phyloP scores from a whole-genome alignment of 2,329 filamentous ascomycete species.

The Didymella pomorum region DNA sequence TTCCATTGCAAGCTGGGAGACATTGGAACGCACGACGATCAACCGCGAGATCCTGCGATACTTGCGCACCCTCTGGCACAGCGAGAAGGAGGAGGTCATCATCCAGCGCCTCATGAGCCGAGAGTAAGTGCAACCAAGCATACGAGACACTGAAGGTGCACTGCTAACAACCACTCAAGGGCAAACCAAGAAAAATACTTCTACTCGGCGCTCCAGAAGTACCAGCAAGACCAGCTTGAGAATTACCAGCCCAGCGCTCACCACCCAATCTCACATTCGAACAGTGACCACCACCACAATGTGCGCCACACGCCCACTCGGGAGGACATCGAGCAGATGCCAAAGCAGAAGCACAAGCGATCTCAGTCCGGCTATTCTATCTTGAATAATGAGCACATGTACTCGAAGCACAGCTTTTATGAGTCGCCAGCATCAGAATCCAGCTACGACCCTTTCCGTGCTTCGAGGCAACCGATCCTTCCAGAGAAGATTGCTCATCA shows the following conservation, averaged over 20 bases:
- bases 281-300: slow-evolving; percentile 80
- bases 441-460: slow-evolving; percentile 86
- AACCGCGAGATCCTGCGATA: slow-evolving; percentile 85
- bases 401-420: slow-evolving; percentile 58
- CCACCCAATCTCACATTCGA: slow-evolving; percentile 74
- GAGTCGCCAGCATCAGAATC: slow-evolving; percentile 60
- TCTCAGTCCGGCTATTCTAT: slow-evolving; percentile 65
- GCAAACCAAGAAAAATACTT: slow-evolving; percentile 92
- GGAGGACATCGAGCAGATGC: slow-evolving; percentile 47
- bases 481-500: slow-evolving; percentile 63
- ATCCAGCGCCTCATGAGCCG: slow-evolving; percentile 68
- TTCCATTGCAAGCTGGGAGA: slow-evolving; percentile 68
- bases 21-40: slow-evolving; percentile 70
- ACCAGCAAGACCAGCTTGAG: slow-evolving; percentile 84
- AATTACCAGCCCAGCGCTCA: slow-evolving; percentile 77
- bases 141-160: neutral
- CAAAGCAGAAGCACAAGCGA: slow-evolving; percentile 50
- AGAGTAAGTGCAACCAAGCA: slow-evolving; percentile 46
- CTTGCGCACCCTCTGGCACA: slow-evolving; percentile 90
- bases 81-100: slow-evolving; percentile 75
- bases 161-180: slow-evolving; percentile 54
- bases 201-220: slow-evolving; percentile 83
- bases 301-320: slow-evolving; percentile 32
- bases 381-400: slow-evolving; percentile 62
- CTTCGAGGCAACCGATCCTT: slow-evolving; percentile 65